Evolutionary conservation across 805 yeast genomes (phyloP), one percentile per base, ranked within the genome.

Genomic region (Starmerella gropengiesseri): DNA sequence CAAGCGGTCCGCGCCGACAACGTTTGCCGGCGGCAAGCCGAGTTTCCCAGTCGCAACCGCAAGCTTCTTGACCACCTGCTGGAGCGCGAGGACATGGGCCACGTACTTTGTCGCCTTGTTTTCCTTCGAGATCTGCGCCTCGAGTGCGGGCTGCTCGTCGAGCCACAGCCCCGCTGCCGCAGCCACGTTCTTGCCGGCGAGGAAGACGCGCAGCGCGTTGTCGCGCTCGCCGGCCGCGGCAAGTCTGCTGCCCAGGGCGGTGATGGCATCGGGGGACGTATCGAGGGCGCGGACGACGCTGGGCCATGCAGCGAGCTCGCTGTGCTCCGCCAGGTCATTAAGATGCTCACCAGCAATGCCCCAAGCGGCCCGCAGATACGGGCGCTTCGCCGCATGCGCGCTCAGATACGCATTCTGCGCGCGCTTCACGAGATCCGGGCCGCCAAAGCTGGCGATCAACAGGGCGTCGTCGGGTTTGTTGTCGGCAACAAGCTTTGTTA

Each of bases 131-230:
- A 72, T 59, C 31, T 66, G 60, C 8, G 64, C 61, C 50, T 75
- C 78, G 22, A 65, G 56, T 1, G 66, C 56, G 37, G 69, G 63
- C 55, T 81, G 65, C 61, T 91, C 98, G 21, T 74, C 67, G 40
- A 83, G 70, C 99, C 99, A 91, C 49, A 91, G 73, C 11, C 67
- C 60, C 4, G 94, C 74, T 36, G 85, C 78, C 56, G 78, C 81
- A 48, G 81, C 93, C 40, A 86, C 67, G 4, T 91, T 78, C 33
- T 77, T 73, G 23, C 95, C 95, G 17, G 85, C 81, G 50, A 85
- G 67, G 60, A 78, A 91, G 50, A 86, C 77, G 26, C 74, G 61
- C 35, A 89, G 66, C 2, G 98, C 94, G 57, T 77, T 72, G 54
- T 77, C 75, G 60, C 96, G 75, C 42, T 72, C 63, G 25, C 71